A percentile compares a stretch with the other conserved stretches of the same genome.
Evolutionary conservation across 352 stramenopile species (phyloP).

Genomic region (Phytophthora cryptogea): DNA sequence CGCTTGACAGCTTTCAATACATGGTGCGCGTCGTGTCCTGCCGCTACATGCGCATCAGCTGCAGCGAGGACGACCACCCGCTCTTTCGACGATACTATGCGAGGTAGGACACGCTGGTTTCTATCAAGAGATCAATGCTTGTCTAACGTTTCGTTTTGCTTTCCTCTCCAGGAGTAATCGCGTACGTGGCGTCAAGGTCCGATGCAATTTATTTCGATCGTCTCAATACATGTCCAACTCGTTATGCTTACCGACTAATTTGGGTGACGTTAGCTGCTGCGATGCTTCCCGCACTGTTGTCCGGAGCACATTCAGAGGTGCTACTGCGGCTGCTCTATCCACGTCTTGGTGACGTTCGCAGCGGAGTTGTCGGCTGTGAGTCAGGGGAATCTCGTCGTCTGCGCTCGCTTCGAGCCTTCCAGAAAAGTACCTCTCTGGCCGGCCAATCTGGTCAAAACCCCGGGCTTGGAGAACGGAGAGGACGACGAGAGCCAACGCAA

Average conservation of each 20-base stretch:
- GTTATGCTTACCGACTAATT: too few relatives aligned
- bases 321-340: conserved; percentile 45
- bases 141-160: background rate
- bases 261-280: conserved; percentile 17
- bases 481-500: conserved; percentile 8
- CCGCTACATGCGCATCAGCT: conserved; percentile 31
- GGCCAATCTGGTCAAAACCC: background rate
- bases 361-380: background rate
- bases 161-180: conserved; percentile 21
- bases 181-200: conserved; percentile 20
- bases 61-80: conserved; percentile 32
- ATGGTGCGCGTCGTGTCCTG: conserved; percentile 26
- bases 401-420: conserved; percentile 39
- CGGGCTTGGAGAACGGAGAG: background rate
- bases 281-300: conserved; percentile 50
- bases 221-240: background rate
- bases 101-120: conserved; percentile 17
- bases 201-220: background rate
- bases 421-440: conserved; percentile 16
- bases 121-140: too few relatives aligned
- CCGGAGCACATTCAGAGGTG: conserved; percentile 34
- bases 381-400: conserved; percentile 35
- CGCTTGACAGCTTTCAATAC: background rate
- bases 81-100: conserved; percentile 38
- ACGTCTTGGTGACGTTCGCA: conserved; percentile 30